A percentile compares a stretch with the other conserved stretches of the same genome.
These are phyloP conservation scores for Coprinopsis strossmayeri DNA, from an alignment of 768 basidiomycete species.

Conservation along the genomic window DNA sequence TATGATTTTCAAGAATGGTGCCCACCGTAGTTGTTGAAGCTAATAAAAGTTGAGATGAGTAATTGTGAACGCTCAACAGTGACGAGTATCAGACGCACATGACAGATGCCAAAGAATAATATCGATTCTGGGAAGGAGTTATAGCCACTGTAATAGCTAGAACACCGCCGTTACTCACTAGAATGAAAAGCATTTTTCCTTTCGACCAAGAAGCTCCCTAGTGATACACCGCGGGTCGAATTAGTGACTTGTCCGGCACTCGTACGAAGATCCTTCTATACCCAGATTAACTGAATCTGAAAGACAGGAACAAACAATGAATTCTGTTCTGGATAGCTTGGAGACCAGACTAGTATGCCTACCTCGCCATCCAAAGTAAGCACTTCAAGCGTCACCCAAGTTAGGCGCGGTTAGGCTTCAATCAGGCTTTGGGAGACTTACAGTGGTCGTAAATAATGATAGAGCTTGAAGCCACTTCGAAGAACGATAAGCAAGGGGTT, in stretches of 20 bases:
- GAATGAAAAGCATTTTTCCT: slow-evolving; percentile 47
- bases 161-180: slow-evolving; percentile 28
- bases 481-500: slow-evolving; percentile 1
- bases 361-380: slow-evolving; percentile 51
- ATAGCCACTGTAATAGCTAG: background rate
- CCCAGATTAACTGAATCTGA: slow-evolving; percentile 52
- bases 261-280: slow-evolving; percentile 15
- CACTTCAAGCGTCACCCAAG: slow-evolving; percentile 23
- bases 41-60: slow-evolving; percentile 12
- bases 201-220: slow-evolving; percentile 50
- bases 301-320: too few relatives aligned
- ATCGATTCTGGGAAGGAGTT: slow-evolving; percentile 41
- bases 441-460: slow-evolving; percentile 52
- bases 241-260: slow-evolving; percentile 1
- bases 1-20: background rate
- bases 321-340: background rate
- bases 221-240: background rate
- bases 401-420: background rate
- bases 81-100: slow-evolving; percentile 30
- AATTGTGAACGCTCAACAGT: background rate
- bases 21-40: slow-evolving; percentile 50
- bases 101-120: slow-evolving; percentile 44
- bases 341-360: slow-evolving; percentile 11
- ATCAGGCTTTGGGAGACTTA: slow-evolving; percentile 20
- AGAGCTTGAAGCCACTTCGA: slow-evolving; percentile 40